Percentiles rank a stretch among this genome's conserved stretches.
These are phyloP conservation scores for Diospyros kaki DNA, from an alignment of 148 eudicot species.

Conservation along the genomic window DNA sequence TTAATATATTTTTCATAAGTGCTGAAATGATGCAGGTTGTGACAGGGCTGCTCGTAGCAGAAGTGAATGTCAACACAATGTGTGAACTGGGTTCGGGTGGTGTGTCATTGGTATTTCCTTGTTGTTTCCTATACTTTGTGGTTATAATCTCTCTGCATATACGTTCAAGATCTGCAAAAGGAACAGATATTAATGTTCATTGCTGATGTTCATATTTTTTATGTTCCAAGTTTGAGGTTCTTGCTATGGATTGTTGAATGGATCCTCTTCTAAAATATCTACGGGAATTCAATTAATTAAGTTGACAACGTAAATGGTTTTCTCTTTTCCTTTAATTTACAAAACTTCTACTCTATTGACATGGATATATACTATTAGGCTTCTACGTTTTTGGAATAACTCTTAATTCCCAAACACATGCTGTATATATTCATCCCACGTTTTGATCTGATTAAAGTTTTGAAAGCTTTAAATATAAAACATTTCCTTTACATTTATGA, in stretches of 20 bases:
- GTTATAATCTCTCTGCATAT: background rate
- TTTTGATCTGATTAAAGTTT: background rate
- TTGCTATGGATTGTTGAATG: slow-evolving; percentile 1
- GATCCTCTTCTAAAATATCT: background rate
- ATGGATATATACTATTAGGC: background rate
- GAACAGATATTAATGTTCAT: background rate
- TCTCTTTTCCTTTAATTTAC: slow-evolving; percentile 2
- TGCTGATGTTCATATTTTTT: background rate
- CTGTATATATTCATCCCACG: background rate
- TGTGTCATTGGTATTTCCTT: slow-evolving; percentile 70
- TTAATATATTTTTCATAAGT: background rate
- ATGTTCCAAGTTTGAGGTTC: background rate
- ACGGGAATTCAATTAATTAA: background rate
- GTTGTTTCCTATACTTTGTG: background rate
- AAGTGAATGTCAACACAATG: slow-evolving; percentile 95
- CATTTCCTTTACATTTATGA: background rate
- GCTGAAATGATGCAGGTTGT: slow-evolving; percentile 56
- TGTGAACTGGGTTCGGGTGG: slow-evolving; percentile 93
- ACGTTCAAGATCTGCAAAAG: background rate
- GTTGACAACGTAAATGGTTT: background rate
- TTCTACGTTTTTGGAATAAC: background rate
- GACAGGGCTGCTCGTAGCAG: slow-evolving; percentile 87
- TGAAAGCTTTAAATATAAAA: background rate
- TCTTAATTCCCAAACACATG: background rate
- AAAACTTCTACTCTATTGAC: background rate